These are phyloP conservation scores for Adenanthera pavonina DNA, from an alignment of 306 rosid species.

Conservation along the genomic window DNA sequence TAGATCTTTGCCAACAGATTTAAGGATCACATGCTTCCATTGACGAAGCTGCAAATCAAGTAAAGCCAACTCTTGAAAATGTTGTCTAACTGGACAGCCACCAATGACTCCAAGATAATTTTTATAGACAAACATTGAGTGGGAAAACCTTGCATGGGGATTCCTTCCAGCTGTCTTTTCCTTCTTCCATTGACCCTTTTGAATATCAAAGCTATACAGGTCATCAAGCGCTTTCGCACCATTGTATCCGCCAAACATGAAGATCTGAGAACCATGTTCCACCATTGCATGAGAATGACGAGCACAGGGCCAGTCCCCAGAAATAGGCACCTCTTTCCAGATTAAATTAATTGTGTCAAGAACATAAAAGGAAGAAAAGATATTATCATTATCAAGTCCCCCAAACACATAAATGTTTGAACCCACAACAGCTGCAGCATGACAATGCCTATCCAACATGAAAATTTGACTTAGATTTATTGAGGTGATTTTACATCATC, in stretches of 20 bases:
- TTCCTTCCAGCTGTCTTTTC: constrained; percentile 70
- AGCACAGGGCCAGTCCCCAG: constrained; percentile 75
- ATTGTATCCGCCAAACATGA: constrained; percentile 80
- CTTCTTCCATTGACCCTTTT: constrained; percentile 69
- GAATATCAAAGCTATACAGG: constrained; percentile 74
- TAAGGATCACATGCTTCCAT: constrained; percentile 78
- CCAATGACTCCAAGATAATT: constrained; percentile 82
- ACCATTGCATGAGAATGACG: constrained; percentile 97
- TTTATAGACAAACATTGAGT: constrained; percentile 77
- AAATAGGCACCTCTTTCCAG: constrained; percentile 71
- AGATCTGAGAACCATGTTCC: constrained; percentile 66
- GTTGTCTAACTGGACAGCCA: constrained; percentile 89
- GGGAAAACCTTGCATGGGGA: constrained; percentile 94
- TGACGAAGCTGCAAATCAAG: constrained; percentile 65
- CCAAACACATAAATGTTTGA: constrained; percentile 86
- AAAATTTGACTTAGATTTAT: constrained; percentile 14
- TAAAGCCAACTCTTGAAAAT: constrained; percentile 72
- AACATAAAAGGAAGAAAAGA: constrained; percentile 71
- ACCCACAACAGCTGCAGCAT: constrained; percentile 81
- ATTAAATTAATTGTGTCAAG: constrained; percentile 61
- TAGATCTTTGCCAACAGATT: constrained; percentile 69
- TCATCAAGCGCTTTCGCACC: constrained; percentile 89
- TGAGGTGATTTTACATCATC: constrained; percentile 26
- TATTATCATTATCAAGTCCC: constrained; percentile 73
- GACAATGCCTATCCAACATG: constrained; percentile 79